phyloP scores from a whole-genome alignment of 2,329 filamentous ascomycete genomes.

The Aspergillus ruber region DNA sequence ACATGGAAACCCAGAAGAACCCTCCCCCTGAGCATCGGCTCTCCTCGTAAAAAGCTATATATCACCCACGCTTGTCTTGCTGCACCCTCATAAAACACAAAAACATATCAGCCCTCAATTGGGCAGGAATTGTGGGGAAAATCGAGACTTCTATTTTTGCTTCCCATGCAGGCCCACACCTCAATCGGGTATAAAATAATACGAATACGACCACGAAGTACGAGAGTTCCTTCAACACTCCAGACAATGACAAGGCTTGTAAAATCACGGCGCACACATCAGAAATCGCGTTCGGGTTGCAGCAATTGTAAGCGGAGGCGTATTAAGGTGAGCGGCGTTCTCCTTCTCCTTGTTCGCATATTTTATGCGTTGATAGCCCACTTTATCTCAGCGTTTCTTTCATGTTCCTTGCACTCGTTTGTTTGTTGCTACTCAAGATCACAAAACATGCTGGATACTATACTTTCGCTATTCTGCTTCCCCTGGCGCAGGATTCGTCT shows the following conservation, averaged over 20 bases:
- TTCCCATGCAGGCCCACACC: background rate
- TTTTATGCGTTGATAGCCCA: background rate
- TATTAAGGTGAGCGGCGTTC: constrained; percentile 25
- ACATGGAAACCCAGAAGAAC: too few relatives aligned
- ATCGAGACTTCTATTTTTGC: too few relatives aligned
- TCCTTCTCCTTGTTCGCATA: background rate
- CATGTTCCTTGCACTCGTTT: background rate
- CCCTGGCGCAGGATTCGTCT: background rate
- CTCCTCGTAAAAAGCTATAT: too few relatives aligned
- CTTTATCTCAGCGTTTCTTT: background rate
- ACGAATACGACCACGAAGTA: background rate
- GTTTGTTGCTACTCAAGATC: background rate
- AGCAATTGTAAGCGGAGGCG: constrained; percentile 28
- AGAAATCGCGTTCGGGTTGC: constrained; percentile 29
- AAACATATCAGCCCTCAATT: too few relatives aligned
- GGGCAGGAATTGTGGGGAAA: too few relatives aligned
- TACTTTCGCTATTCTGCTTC: background rate
- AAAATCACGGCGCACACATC: constrained; percentile 23
- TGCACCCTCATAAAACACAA: too few relatives aligned
- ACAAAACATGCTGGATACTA: background rate
- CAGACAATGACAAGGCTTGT: constrained; percentile 2
- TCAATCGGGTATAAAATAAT: constrained; percentile 1
- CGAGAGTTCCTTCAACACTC: background rate
- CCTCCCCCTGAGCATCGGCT: too few relatives aligned
- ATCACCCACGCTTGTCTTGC: too few relatives aligned